These are phyloP conservation scores for Plasmodium gaboni DNA, from an alignment of 169 alveolate species.

Conservation along the genomic window DNA sequence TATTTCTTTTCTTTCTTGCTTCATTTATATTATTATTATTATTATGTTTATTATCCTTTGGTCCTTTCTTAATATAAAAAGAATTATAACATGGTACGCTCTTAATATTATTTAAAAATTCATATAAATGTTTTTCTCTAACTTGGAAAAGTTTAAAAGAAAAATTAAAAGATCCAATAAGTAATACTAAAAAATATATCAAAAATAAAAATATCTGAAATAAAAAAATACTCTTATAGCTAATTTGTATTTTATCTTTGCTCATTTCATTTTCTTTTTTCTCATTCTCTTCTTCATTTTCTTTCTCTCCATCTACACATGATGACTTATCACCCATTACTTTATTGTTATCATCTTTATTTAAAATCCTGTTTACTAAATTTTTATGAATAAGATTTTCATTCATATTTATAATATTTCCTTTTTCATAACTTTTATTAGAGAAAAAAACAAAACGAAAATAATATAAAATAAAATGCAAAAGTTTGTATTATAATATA, in stretches of 20 bases:
- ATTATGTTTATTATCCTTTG: background rate
- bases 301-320: constrained; percentile 8
- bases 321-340: background rate
- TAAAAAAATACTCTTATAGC: constrained; percentile 35
- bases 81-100: constrained; percentile 19
- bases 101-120: constrained; percentile 28
- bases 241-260: constrained; percentile 15
- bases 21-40: constrained; percentile 8
- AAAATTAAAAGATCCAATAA: constrained; percentile 75
- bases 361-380: background rate
- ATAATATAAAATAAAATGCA: no score
- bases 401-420: constrained; percentile 41
- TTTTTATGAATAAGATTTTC: constrained; percentile 15
- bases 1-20: background rate
- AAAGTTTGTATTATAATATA: no score
- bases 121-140: constrained; percentile 71
- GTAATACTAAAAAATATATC: constrained; percentile 52
- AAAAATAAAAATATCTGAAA: constrained; percentile 55
- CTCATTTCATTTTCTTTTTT: constrained; percentile 6
- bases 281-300: constrained; percentile 8
- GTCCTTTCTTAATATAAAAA: background rate
- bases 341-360: background rate
- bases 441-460: background rate
- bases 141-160: constrained; percentile 69
- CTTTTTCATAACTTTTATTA: background rate